phyloP scores from a whole-genome alignment of 2,329 filamentous ascomycete genomes.

The Cercospora sesami region DNA sequence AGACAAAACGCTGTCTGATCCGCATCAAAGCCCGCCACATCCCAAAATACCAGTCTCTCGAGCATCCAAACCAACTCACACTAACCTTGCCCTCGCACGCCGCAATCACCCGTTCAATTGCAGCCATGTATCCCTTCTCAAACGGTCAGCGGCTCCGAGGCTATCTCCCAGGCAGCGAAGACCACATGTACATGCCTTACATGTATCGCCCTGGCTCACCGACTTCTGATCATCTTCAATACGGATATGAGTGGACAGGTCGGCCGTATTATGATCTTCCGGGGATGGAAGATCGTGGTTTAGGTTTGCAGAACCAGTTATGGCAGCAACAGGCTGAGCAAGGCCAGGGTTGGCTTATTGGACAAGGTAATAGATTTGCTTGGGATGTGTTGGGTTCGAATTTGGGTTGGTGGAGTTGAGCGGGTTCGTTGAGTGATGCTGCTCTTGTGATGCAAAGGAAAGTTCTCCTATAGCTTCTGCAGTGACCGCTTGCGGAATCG shows the following conservation, averaged over 20 bases:
- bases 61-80: not conserved
- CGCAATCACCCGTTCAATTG: not conserved
- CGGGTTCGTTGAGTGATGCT: too few relatives aligned
- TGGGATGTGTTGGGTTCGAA: not conserved
- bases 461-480: too few relatives aligned
- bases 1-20: not conserved
- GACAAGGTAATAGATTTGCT: not conserved
- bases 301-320: not conserved
- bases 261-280: not conserved
- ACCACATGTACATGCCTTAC: not conserved
- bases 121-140: not conserved
- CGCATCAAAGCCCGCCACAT: not conserved
- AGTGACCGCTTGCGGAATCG: not conserved
- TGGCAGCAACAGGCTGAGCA: slow-evolving; percentile 4
- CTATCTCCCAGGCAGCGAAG: not conserved
- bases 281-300: not conserved
- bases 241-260: not conserved
- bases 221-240: not conserved
- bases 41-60: not conserved
- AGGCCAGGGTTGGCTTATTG: not conserved
- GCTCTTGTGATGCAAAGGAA: too few relatives aligned
- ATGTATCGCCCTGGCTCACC: slow-evolving; percentile 2
- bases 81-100: not conserved
- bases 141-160: not conserved
- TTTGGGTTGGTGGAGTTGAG: not conserved